Base-by-base conservation (phyloP, 768 basidiomycete species). In the Cantharellus anzutake region DNA sequence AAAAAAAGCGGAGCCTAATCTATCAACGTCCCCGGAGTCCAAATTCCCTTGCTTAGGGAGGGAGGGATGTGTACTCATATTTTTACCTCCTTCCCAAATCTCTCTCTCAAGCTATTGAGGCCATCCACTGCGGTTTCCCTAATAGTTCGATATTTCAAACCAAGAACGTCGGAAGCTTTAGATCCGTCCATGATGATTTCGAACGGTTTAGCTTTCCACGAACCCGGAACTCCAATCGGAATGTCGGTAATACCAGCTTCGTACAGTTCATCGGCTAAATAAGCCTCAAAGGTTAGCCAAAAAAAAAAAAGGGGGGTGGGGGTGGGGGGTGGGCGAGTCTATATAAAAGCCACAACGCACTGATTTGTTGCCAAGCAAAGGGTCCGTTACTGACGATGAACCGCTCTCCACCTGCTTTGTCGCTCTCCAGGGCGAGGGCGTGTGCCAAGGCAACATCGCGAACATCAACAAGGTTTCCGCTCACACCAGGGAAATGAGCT, bases 111-210 rank as follows among this genome's bases (percentile, higher is more conserved):
- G 3, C 59, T 16, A 2, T 37, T 41, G n/a, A 51, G 42, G 5
- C 59, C 53, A 2, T 16, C 61, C 16, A 52, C 41, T 3, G 41
- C 58, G 3, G 40, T 62, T 4, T 62, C 61, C 16, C 38, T 51
- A 42, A 51, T 40, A 4, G 61, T 40, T 41, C 59, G 41, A 37
- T 59, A 52, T 51, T 61, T 62, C 29, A 61, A 41, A 4, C 59
- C 50, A 44, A 62, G 58, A 5, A 52, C 51, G n/a, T 50, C 16
- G 38, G 48, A 39, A 37, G 52, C 61, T 59, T 62, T 62, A 34
- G 44, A 48, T 11, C 44, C 44, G 29, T 48, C 44, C 11, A 29
- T 29, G 44, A 48, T 48, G 44, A 48, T 29, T 11, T 48, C 44
- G 44, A 29, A 29, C 11, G 29, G 11, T 48, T 11, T 48, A 11